A percentile compares a stretch with the other conserved stretches of the same genome.
Evolutionary conservation across 139 green algal genomes (phyloP).

Genomic region (Diplosphaera chodatii): DNA sequence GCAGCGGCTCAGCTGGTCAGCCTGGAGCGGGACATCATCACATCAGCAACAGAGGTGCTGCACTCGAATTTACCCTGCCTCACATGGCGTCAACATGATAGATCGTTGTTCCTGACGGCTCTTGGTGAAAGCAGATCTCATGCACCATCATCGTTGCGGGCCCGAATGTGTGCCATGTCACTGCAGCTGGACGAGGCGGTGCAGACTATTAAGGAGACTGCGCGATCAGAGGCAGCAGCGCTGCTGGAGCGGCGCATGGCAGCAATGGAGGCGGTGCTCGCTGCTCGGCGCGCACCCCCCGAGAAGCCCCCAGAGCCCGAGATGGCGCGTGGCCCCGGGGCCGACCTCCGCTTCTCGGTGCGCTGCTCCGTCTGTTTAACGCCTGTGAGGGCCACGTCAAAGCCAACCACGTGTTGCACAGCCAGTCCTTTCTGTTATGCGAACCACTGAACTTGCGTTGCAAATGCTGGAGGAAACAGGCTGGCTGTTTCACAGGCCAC

Average conservation of each 20-base stretch:
- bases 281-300: constrained; percentile 46
- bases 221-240: constrained; percentile 65
- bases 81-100: no score
- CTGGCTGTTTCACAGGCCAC: no score
- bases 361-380: background rate
- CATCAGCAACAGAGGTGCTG: constrained; percentile 3
- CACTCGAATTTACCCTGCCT: constrained; percentile 9
- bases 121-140: no score
- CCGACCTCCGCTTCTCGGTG: constrained; percentile 30
- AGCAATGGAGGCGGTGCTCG: constrained; percentile 83
- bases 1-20: constrained; percentile 69
- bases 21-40: constrained; percentile 70
- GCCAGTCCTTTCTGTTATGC: background rate
- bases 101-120: no score
- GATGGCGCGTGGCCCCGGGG: constrained; percentile 22
- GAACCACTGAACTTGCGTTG: no score
- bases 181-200: constrained; percentile 15
- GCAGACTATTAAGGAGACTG: constrained; percentile 31
- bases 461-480: no score
- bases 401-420: background rate
- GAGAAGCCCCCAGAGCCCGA: constrained; percentile 36
- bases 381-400: no score
- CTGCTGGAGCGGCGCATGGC: constrained; percentile 83
- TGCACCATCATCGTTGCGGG: no score
- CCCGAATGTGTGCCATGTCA: no score